Evolutionary conservation across 2,329 filamentous ascomycete genomes (phyloP).

Genomic region (Plectosphaerella plurivora): DNA sequence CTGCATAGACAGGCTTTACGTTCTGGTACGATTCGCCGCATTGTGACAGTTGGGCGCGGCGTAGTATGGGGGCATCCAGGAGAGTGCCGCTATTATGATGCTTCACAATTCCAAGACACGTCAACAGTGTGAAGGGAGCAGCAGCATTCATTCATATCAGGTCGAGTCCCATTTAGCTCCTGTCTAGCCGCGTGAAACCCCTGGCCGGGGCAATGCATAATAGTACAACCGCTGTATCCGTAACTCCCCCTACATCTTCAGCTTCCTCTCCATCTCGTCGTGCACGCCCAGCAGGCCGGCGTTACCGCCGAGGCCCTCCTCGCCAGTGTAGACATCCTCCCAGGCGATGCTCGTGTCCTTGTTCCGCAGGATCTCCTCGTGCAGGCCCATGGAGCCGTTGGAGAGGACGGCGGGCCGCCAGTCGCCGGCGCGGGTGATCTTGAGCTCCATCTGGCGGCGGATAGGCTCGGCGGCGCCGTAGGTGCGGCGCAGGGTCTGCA

Average conservation of each 20-base stretch:
- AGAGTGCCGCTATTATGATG: too few species aligned
- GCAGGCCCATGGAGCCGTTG: constrained; percentile 60
- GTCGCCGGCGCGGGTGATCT: constrained; percentile 75
- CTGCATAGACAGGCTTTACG: too few species aligned
- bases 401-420: constrained; percentile 73
- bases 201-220: constrained; percentile 4
- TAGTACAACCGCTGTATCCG: constrained; percentile 2
- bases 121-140: too few species aligned
- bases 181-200: constrained; percentile 3
- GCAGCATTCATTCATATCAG: too few species aligned
- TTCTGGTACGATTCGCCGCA: too few species aligned
- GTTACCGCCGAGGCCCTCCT: constrained; percentile 59
- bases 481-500: constrained; percentile 79
- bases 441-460: constrained; percentile 89
- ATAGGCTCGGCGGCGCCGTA: constrained; percentile 94
- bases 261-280: constrained; percentile 88
- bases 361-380: constrained; percentile 84
- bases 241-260: constrained; percentile 62
- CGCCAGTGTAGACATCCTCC: constrained; percentile 90
- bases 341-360: constrained; percentile 74
- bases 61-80: too few species aligned
- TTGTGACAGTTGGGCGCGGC: too few species aligned
- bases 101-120: too few species aligned
- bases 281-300: constrained; percentile 64
- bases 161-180: background rate